These are phyloP conservation scores for Salmacisia buchloeana DNA, from an alignment of 1,284 basidiomycete species.

Conservation along the genomic window DNA sequence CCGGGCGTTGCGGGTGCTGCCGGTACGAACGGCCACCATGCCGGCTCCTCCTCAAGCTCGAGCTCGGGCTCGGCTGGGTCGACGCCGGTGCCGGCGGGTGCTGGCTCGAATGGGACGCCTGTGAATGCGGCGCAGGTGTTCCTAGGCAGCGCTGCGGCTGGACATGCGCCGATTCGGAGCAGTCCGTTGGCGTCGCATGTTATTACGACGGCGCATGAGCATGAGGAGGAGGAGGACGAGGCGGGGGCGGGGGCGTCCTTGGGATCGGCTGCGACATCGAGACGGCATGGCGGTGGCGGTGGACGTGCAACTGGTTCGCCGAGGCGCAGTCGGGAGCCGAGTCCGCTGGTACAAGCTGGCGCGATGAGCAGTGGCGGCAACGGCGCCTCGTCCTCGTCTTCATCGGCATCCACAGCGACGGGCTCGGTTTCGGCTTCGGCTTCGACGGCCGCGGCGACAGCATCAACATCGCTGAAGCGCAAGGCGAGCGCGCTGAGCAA, in stretches of 20 bases:
- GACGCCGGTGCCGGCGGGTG: neutral
- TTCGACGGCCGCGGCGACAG: neutral
- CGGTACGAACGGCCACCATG: too few relatives aligned
- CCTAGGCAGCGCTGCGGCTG: neutral
- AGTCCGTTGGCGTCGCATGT: constrained; percentile 27
- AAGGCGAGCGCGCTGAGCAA: constrained; percentile 28
- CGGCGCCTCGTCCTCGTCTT: constrained; percentile 8
- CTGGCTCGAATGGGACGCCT: too few relatives aligned
- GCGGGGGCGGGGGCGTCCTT: neutral
- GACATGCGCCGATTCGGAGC: constrained; percentile 21
- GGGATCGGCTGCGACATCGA: neutral
- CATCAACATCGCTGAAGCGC: constrained; percentile 15
- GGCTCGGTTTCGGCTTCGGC: too few relatives aligned
- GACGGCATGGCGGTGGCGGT: neutral
- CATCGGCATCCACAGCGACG: neutral
- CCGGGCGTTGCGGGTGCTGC: too few relatives aligned
- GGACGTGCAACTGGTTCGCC: neutral
- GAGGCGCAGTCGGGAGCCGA: neutral
- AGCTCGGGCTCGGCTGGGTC: neutral
- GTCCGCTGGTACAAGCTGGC: neutral
- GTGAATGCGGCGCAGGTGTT: neutral
- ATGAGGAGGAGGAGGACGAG: constrained; percentile 22
- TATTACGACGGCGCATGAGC: constrained; percentile 28
- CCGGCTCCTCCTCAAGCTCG: neutral
- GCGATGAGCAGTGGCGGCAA: neutral